A percentile compares a stretch with the other conserved stretches of the same genome.
Evolutionary conservation across 2,329 filamentous ascomycete genomes (phyloP).

Genomic region (Chrysoporthe puriensis): DNA sequence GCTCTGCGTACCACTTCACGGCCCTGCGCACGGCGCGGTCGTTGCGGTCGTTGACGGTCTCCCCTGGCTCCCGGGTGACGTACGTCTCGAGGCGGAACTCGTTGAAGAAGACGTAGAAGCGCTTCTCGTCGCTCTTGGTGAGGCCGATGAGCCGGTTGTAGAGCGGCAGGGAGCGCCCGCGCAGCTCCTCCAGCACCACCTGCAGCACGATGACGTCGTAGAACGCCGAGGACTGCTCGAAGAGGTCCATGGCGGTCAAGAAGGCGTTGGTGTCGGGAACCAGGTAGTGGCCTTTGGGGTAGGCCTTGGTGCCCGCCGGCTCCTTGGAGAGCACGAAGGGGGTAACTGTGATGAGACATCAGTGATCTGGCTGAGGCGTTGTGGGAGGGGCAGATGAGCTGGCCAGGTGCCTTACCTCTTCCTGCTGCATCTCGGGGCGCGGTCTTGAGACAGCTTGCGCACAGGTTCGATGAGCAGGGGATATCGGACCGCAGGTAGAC

Average conservation of each 20-base stretch:
- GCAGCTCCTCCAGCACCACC: constrained; percentile 93
- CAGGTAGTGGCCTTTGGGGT: constrained; percentile 88
- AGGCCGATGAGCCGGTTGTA: constrained; percentile 92
- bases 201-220: constrained; percentile 97
- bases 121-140: constrained; percentile 94
- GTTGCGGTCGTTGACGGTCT: constrained; percentile 95
- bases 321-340: constrained; percentile 89
- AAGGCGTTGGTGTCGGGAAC: constrained; percentile 96
- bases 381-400: not conserved
- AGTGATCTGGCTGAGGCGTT: constrained; percentile 11
- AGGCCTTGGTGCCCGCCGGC: constrained; percentile 80
- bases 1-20: constrained; percentile 87
- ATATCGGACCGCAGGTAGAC: constrained; percentile 96
- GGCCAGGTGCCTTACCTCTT: constrained; percentile 58
- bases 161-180: constrained; percentile 88
- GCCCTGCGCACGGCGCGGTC: constrained; percentile 87
- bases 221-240: constrained; percentile 89
- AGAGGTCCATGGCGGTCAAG: constrained; percentile 93
- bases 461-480: constrained; percentile 92
- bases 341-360: constrained; percentile 56
- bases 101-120: constrained; percentile 99
- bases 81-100: constrained; percentile 95
- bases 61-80: constrained; percentile 71
- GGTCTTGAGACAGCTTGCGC: constrained; percentile 71
- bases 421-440: constrained; percentile 81